A percentile compares a stretch with the other conserved stretches of the same genome.
These are phyloP conservation scores for Biscutella auriculata DNA, from an alignment of 441 rosid species.

Conservation along the genomic window DNA sequence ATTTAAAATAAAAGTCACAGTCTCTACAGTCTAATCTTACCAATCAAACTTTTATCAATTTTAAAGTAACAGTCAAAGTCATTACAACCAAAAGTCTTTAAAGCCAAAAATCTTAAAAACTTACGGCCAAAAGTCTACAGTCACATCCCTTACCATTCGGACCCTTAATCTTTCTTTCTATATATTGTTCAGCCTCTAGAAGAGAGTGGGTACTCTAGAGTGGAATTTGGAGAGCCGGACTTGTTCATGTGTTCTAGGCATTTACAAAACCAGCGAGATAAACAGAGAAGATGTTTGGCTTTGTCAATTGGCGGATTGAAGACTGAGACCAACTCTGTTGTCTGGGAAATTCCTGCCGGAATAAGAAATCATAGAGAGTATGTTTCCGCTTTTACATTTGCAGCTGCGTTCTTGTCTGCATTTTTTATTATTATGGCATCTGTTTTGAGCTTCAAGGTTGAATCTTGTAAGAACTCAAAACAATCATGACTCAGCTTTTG, in stretches of 20 bases:
- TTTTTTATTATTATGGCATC: conserved; percentile 25
- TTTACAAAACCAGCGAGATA: conserved; percentile 12
- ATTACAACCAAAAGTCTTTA: too few species aligned
- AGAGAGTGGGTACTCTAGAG: conserved; percentile 52
- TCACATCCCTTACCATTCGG: too few species aligned
- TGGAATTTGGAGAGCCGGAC: conserved; percentile 59
- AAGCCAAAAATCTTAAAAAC: too few species aligned
- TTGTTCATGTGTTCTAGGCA: conserved; percentile 35
- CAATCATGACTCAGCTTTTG: conserved; percentile 8
- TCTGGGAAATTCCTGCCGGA: conserved; percentile 69
- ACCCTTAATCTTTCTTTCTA: too few species aligned
- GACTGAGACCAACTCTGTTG: conserved; percentile 13
- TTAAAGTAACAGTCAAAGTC: too few species aligned
- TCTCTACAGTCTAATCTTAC: too few species aligned
- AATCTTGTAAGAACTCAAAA: conserved; percentile 5
- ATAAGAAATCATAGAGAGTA: conserved; percentile 28
- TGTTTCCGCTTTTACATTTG: conserved; percentile 27
- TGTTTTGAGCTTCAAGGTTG: conserved; percentile 17
- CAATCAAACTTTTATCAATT: too few species aligned
- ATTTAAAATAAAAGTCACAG: too few species aligned
- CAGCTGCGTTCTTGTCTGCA: conserved; percentile 23
- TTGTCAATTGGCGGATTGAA: conserved; percentile 19
- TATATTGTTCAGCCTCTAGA: conserved; percentile 60
- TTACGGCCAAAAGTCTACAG: too few species aligned
- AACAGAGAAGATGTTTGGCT: conserved; percentile 29